phyloP scores from a whole-genome alignment of 1,139 yeast genomes.

The Wickerhamiella pararugosa region DNA sequence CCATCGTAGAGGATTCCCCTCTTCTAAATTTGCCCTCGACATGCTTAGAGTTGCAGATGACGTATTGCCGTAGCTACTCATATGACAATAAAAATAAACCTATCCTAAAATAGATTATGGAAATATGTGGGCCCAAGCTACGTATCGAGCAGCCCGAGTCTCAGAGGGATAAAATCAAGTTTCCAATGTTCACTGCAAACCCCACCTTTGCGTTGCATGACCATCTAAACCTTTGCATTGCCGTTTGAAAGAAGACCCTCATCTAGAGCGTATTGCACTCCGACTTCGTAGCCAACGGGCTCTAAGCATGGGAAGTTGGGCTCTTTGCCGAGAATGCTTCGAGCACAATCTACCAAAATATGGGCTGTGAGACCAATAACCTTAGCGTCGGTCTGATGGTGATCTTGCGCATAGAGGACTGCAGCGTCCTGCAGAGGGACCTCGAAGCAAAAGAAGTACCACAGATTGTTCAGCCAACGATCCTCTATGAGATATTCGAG shows the following conservation, averaged over 20 bases:
- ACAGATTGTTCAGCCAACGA: constrained; percentile 13
- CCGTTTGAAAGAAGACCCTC: background rate
- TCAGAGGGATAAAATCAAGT: too few species aligned
- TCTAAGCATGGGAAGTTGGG: constrained; percentile 12
- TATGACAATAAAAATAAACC: too few species aligned
- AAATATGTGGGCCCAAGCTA: too few species aligned
- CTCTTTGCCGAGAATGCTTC: constrained; percentile 11
- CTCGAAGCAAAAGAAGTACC: constrained; percentile 15
- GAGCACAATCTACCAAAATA: constrained; percentile 21
- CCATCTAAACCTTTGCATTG: too few species aligned
- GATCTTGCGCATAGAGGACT: constrained; percentile 9
- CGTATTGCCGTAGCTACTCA: too few species aligned
- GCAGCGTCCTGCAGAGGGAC: constrained; percentile 8
- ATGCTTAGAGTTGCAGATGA: too few species aligned
- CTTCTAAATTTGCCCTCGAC: too few species aligned
- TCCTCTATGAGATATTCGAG: constrained; percentile 1
- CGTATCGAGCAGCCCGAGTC: too few species aligned
- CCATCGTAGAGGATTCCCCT: too few species aligned
- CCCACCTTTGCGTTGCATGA: too few species aligned
- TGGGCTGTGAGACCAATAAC: constrained; percentile 22
- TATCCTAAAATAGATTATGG: too few species aligned
- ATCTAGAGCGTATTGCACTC: constrained; percentile 3
- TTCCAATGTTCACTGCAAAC: too few species aligned
- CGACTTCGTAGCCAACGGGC: constrained; percentile 28
- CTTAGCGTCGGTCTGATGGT: constrained; percentile 6